Base-by-base conservation (phyloP, 306 rosid species). In the Urtica urens region DNA sequence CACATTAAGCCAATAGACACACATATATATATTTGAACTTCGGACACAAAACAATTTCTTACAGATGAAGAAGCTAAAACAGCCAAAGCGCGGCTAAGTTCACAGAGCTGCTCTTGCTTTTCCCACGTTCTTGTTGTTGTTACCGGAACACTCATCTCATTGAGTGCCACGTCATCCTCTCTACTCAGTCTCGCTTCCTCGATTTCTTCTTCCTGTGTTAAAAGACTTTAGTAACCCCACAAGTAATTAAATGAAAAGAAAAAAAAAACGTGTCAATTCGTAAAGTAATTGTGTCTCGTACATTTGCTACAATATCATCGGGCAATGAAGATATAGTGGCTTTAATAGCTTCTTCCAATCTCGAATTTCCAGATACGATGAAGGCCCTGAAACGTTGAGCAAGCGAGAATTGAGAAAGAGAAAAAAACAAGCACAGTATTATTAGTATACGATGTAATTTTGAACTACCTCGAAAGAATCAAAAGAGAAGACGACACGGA, bases 61-160 rank as follows among this genome's bases (percentile, higher is more conserved):
- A 90, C 97, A 74, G 97, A 90, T 23, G 95, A 95, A 46, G 97
- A 84, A 62, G 97, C 84, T 70, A 90, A 77, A 68, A 90, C 87
- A 59, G 97, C 93, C 71, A 90, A 67, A 23, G 97, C 97, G 28
- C 92, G 87, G 59, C 97, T 90, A 62, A 90, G 53, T 70, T 90
- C 93, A 27, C 94, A 84, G 15, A 90, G 72, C 59, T 90, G 88
- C 67, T 81, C 97, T 64, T 84, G 77, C 71, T 81, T 77, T 71
- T 90, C 97, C 28, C 66, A 11, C 41, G 87, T 54, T 65, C 79
- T 77, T 49, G 55, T 74, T 78, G 72, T 67, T 56, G 82, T 88
- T 0, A 80, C 77, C 52, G 97, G 84, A 68, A 60, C 56, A 51
- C 43, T 72, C 80, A 73, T 90, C 75, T 90, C 97, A 46, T 78